Evolutionary conservation across 352 stramenopile genomes (phyloP), one percentile per base, ranked within the genome.

Genomic region (Phytophthora idaei): DNA sequence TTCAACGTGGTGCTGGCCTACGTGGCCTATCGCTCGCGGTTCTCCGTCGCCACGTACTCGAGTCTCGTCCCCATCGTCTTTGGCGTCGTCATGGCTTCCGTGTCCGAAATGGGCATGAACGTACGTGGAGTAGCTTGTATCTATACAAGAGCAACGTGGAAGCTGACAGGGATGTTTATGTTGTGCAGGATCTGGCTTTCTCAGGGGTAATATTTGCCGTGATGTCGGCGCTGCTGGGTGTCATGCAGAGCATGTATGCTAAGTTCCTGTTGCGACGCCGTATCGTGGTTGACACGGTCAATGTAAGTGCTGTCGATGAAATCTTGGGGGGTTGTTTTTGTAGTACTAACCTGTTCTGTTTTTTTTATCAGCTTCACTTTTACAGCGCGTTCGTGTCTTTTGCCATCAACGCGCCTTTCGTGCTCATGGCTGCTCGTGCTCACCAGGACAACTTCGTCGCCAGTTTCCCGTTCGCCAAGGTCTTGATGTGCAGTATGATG

Each of bases 181-280:
- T 71, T 10, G 12, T 71, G 11, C 41, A 93, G 85, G 72, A 94
- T 32, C 69, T 95, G 32, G 88, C 86, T 0, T 75, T 90, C 45
- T 76, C 78, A 4, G 88, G 88, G 11, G 67, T 81, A 12, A 69
- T 91, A 44, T 94, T 93, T 59, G 88, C 88, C 10, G 72, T 94
- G 2, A 81, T 73, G 27, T 92, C 88, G 12, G 84, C 88, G 7
- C 61, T 95, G 48, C 73, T 94, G 27, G 86, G 88, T 36, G 88
- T 95, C 21, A 88, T 95, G 76, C 83, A 92, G 67, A 95, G 88
- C 66, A 95, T 95, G 88, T 95, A 93, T 53, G 84, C 88, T 55
- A 95, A 95, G 69, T 94, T 90, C 49, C 69, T 95, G 7, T 69
- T 95, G 25, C 85, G 88, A 32, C 90, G 84, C 29, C 76, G 72